Conservation (phyloP, 2,329 filamentous ascomycete genomes). For the Hirsutella minnesotensis region DNA sequence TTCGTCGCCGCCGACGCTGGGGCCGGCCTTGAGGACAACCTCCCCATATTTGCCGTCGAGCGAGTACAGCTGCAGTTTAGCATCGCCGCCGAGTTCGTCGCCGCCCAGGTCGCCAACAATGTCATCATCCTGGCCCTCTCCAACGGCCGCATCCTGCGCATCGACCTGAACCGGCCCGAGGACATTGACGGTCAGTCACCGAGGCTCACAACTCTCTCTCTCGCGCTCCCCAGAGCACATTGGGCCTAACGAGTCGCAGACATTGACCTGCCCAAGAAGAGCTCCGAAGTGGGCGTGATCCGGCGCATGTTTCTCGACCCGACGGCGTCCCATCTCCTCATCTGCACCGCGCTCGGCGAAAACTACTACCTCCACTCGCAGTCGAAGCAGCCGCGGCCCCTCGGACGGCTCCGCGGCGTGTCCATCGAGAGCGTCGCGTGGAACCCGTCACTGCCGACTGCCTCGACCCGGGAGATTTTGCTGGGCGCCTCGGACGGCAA, state of each 20-base stretch:
- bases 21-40: slow-evolving; percentile 49
- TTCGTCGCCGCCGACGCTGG: slow-evolving; percentile 55
- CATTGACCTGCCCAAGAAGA: slow-evolving; percentile 91
- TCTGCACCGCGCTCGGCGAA: slow-evolving; percentile 84
- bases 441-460: slow-evolving; percentile 87
- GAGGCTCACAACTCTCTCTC: background rate
- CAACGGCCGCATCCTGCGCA: slow-evolving; percentile 83
- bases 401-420: slow-evolving; percentile 75
- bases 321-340: slow-evolving; percentile 84
- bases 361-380: slow-evolving; percentile 98
- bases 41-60: slow-evolving; percentile 92
- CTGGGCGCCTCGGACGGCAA: slow-evolving; percentile 87
- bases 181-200: slow-evolving; percentile 70
- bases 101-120: slow-evolving; percentile 94
- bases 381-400: slow-evolving; percentile 71
- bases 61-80: slow-evolving; percentile 88
- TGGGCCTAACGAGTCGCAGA: slow-evolving; percentile 39
- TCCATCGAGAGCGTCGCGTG: slow-evolving; percentile 83
- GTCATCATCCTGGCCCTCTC: slow-evolving; percentile 86
- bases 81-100: slow-evolving; percentile 89
- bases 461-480: slow-evolving; percentile 88
- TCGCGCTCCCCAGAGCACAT: no score
- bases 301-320: slow-evolving; percentile 95
- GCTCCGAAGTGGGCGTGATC: slow-evolving; percentile 83
- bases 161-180: slow-evolving; percentile 84